Percentiles rank a stretch among this genome's conserved stretches.
These are phyloP conservation scores for Phytophthora pisi DNA, from an alignment of 352 stramenopile species.

Conservation along the genomic window DNA sequence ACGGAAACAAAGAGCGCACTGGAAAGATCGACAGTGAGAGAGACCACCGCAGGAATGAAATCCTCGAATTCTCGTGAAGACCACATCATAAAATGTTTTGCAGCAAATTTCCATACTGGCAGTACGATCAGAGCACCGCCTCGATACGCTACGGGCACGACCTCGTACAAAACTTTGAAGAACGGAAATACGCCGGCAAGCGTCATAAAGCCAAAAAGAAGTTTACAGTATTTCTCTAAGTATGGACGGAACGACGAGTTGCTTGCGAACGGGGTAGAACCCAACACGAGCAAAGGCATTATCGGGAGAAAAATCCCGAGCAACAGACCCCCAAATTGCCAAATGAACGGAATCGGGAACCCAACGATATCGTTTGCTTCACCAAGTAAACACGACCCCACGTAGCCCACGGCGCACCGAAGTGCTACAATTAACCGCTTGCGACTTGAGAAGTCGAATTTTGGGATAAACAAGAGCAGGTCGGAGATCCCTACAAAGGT, in stretches of 20 bases:
- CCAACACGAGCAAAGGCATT: conserved; percentile 12
- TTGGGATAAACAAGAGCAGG: background rate
- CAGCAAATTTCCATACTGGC: background rate
- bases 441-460: background rate
- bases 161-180: conserved; percentile 4
- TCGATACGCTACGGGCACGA: background rate
- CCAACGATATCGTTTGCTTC: background rate
- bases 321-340: conserved; percentile 5
- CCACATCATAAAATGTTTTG: background rate
- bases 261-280: conserved; percentile 7
- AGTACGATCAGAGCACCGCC: background rate
- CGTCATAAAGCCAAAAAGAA: conserved; percentile 16
- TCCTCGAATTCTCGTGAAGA: background rate
- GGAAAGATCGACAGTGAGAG: background rate
- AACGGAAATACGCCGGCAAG: conserved; percentile 13
- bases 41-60: background rate
- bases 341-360: background rate
- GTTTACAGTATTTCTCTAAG: conserved; percentile 7
- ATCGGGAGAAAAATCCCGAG: conserved; percentile 10
- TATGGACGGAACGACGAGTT: conserved; percentile 2
- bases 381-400: background rate
- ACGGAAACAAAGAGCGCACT: background rate
- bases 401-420: background rate
- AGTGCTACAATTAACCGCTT: background rate
- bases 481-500: background rate